Conservation (phyloP, 1,284 basidiomycete genomes). For the Melampsora larici-populina region DNA sequence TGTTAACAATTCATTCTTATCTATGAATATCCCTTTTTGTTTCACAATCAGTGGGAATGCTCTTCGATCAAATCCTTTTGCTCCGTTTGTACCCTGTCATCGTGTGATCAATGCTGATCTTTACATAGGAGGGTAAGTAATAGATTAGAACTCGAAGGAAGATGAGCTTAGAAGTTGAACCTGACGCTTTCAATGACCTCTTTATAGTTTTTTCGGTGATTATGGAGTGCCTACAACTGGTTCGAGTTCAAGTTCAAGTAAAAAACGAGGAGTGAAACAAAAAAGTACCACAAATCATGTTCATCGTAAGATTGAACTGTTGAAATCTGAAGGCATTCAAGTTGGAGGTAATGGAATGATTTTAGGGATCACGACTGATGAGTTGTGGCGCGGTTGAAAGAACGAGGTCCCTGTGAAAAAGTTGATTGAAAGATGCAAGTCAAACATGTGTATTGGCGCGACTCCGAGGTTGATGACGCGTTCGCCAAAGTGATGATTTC, state of each 20-base stretch:
- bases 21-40: neutral
- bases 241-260: neutral
- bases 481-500: too few relatives aligned
- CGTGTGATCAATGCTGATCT: constrained; percentile 63
- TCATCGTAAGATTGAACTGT: constrained; percentile 1
- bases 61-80: constrained; percentile 64
- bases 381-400: neutral
- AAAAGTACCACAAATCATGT: neutral
- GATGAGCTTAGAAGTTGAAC: too few relatives aligned
- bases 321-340: neutral
- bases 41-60: constrained; percentile 57
- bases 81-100: constrained; percentile 65
- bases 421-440: too few relatives aligned
- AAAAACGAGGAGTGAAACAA: neutral
- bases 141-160: neutral
- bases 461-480: too few relatives aligned
- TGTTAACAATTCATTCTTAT: neutral
- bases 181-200: neutral
- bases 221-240: neutral
- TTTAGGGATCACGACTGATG: neutral
- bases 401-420: too few relatives aligned
- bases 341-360: neutral
- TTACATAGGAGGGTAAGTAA: constrained; percentile 57
- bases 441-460: too few relatives aligned
- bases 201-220: constrained; percentile 10